phyloP scores from a whole-genome alignment of 148 eudicot species.

The Simmondsia chinensis region DNA sequence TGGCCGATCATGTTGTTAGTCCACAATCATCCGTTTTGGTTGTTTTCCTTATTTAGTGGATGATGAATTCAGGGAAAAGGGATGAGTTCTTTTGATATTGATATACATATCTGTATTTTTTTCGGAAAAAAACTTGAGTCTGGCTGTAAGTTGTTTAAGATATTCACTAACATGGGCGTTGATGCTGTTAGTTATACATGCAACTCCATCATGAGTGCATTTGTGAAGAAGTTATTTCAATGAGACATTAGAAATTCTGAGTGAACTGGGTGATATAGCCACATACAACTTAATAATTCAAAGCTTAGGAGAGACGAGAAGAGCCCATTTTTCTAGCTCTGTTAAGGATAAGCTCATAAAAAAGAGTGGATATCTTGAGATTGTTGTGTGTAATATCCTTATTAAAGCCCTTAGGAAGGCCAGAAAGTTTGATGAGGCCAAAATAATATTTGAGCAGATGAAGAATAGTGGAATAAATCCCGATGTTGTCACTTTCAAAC shows the following conservation, averaged over 20 bases:
- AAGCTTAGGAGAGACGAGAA: slow-evolving; percentile 74
- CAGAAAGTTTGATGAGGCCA: slow-evolving; percentile 63
- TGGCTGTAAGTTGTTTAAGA: slow-evolving; percentile 82
- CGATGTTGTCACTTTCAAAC: slow-evolving; percentile 78
- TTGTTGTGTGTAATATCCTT: slow-evolving; percentile 86
- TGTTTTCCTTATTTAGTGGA: slow-evolving; percentile 47
- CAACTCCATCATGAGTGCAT: slow-evolving; percentile 79
- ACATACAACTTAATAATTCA: no score
- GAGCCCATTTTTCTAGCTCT: slow-evolving; percentile 61
- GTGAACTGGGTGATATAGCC: slow-evolving; percentile 77
- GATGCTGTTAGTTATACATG: slow-evolving; percentile 64
- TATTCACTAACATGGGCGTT: slow-evolving; percentile 57
- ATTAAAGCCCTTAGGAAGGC: slow-evolving; percentile 76
- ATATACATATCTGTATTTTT: slow-evolving; percentile 73
- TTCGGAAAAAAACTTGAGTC: slow-evolving; percentile 62
- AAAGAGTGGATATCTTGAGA: slow-evolving; percentile 76
- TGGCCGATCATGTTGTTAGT: slow-evolving; percentile 43
- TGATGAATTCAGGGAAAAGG: slow-evolving; percentile 48
- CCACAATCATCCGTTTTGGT: slow-evolving; percentile 14
- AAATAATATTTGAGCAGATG: slow-evolving; percentile 63
- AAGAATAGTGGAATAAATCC: slow-evolving; percentile 64
- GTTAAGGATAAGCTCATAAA: slow-evolving; percentile 51
- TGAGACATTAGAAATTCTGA: slow-evolving; percentile 65
- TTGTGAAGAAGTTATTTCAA: slow-evolving; percentile 75
- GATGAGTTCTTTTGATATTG: slow-evolving; percentile 50